phyloP scores from a whole-genome alignment of 345 rosid species.

The Heritiera fomes region DNA sequence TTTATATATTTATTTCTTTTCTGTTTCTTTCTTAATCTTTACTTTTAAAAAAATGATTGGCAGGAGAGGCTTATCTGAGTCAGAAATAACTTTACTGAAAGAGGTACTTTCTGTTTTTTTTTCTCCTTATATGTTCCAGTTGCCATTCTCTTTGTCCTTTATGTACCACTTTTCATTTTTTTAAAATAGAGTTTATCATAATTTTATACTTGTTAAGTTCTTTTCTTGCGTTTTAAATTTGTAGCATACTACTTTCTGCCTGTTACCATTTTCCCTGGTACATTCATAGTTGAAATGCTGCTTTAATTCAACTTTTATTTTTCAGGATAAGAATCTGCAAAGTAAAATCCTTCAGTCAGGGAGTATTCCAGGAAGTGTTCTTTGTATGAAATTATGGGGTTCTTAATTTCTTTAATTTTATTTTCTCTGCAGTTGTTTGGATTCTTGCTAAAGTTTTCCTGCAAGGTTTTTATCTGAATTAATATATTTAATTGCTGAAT shows the following conservation, averaged over 20 bases:
- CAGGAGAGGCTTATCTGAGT: slow-evolving; percentile 93
- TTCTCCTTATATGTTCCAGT: slow-evolving; percentile 15
- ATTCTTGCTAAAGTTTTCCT: slow-evolving; percentile 24
- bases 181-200: not conserved
- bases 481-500: slow-evolving; percentile 22
- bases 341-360: slow-evolving; percentile 67
- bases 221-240: not conserved
- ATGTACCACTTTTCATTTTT: not conserved
- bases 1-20: not conserved
- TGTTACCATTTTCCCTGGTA: not conserved
- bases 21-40: slow-evolving; percentile 14
- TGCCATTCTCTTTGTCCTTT: slow-evolving; percentile 13
- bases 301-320: slow-evolving; percentile 16
- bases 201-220: slow-evolving; percentile 1
- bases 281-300: not conserved
- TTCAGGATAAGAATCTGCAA: slow-evolving; percentile 67
- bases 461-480: slow-evolving; percentile 1
- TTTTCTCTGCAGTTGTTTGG: slow-evolving; percentile 12
- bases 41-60: slow-evolving; percentile 29
- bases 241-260: not conserved
- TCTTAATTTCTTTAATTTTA: not conserved
- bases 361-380: slow-evolving; percentile 55
- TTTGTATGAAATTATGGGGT: slow-evolving; percentile 49
- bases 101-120: slow-evolving; percentile 51
- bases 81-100: slow-evolving; percentile 78